Percentiles rank a stretch among this genome's conserved stretches.
Conservation (phyloP, 139 green algal species). For the Pleodorina starrii region DNA sequence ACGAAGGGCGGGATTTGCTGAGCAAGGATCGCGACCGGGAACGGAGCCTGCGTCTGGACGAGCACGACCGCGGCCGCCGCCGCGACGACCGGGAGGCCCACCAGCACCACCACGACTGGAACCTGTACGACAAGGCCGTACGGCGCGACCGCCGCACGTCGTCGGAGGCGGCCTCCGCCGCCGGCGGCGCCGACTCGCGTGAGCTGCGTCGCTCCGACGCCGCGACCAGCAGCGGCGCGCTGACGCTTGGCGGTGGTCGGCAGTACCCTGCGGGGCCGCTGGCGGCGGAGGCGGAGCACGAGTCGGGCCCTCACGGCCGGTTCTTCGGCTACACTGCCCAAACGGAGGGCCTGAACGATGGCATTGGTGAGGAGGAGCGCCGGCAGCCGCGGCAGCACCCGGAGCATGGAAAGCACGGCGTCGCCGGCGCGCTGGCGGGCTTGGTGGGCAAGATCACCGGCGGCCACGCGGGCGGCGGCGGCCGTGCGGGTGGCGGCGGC, state of each 20-base stretch:
- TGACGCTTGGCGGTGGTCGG: neutral
- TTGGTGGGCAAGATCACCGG: constrained; percentile 13
- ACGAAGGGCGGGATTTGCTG: neutral
- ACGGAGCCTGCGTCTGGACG: neutral
- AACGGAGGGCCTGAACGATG: neutral
- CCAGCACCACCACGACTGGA: neutral
- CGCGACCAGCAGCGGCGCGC: neutral
- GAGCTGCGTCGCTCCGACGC: constrained; percentile 17
- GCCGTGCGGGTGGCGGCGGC: neutral
- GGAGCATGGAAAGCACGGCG: neutral
- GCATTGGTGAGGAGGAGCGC: neutral
- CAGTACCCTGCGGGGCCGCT: constrained; percentile 2
- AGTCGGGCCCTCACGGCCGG: neutral
- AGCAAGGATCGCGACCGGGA: constrained; percentile 4
- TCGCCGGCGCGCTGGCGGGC: neutral
- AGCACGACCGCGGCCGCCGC: neutral
- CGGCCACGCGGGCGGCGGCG: neutral
- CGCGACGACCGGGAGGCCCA: neutral
- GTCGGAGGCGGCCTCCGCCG: neutral
- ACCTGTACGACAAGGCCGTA: neutral
- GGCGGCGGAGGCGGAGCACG: neutral
- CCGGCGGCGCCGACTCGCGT: neutral
- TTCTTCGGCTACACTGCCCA: neutral
- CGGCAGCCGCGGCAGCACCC: neutral
- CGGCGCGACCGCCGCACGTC: neutral